Evolutionary conservation across 1,284 basidiomycete species (phyloP).

Genomic region (Rugosomyces carneus): DNA sequence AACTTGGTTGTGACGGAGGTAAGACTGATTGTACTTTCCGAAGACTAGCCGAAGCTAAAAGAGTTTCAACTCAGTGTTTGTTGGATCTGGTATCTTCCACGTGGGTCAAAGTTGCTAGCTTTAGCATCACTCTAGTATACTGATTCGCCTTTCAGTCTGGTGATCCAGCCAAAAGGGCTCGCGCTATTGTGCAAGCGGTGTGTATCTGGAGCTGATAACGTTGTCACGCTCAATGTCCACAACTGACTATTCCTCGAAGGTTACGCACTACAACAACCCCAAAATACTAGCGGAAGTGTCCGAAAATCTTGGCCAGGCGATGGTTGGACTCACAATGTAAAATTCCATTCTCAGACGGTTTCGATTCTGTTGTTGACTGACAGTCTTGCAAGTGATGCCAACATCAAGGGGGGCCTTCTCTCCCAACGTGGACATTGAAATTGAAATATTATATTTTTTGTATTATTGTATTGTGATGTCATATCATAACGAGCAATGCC

Average conservation of each 20-base stretch:
- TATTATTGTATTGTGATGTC: background rate
- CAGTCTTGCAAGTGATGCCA: slow-evolving; percentile 42
- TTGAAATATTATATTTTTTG: slow-evolving; percentile 18
- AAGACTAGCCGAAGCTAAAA: background rate
- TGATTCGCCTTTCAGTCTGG: slow-evolving; percentile 55
- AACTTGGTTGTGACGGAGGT: slow-evolving; percentile 97
- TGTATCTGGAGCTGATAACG: slow-evolving; percentile 17
- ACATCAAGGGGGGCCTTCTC: slow-evolving; percentile 59
- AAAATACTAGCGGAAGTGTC: slow-evolving; percentile 84
- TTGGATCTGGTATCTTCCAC: slow-evolving; percentile 93
- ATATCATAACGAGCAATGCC: background rate
- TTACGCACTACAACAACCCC: slow-evolving; percentile 95
- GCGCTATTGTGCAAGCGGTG: slow-evolving; percentile 96
- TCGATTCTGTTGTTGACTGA: slow-evolving; percentile 3
- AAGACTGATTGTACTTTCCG: background rate
- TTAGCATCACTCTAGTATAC: slow-evolving; percentile 3
- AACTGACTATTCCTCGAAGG: slow-evolving; percentile 31
- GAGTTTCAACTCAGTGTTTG: slow-evolving; percentile 62
- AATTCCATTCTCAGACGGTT: slow-evolving; percentile 21
- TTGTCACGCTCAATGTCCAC: slow-evolving; percentile 5
- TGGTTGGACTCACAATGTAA: slow-evolving; percentile 90
- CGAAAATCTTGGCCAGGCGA: slow-evolving; percentile 84
- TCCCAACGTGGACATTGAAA: slow-evolving; percentile 37
- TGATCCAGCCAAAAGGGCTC: slow-evolving; percentile 90
- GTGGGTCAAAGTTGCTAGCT: slow-evolving; percentile 38